Base-by-base conservation (phyloP, 352 stramenopile genomes). In the Pythium oligandrum region DNA sequence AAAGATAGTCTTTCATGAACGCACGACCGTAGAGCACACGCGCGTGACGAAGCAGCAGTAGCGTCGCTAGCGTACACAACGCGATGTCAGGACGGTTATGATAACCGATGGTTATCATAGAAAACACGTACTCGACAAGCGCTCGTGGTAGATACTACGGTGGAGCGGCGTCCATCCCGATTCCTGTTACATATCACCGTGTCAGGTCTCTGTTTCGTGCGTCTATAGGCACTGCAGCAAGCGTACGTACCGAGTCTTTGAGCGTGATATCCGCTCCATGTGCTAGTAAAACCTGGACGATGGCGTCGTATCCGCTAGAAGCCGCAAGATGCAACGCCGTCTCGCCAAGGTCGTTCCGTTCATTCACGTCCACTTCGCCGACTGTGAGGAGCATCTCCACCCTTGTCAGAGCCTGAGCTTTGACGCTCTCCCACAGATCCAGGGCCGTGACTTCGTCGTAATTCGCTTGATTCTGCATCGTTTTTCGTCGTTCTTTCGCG, bases 111-210 rank as follows among this genome's bases (percentile, higher is more conserved):
- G 17, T 26, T 26, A 26, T 26, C 17, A 26, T 26, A 26, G 17
- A 26, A 26, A 26, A 26, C 17, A 78, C 73, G 57, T 66, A 91
- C 78, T 87, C 43, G 75, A 75, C 34, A 93, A 62, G 52, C 76
- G 77, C 34, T 78, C 69, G 31, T 88, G 63, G 45, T 89, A 87
- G 8, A 87, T 47, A 63, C 75, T 87, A 38, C 80, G 80, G 55
- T 93, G 83, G 52, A 93, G 55, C 17, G 83, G 73, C 30, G 83
- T 91, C 75, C 82, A 93, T 34, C 83, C 78, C 48, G 83, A 93
- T 64, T 93, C 83, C 80, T 93, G 59, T 52, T 51, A 43, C 30
- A 39, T 50, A 3, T 44, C 31, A 39, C 46, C 45, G n/a, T 31
- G 44, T 43, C 33, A 51, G 49, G 40, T 44, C 42, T 37, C 37